These are phyloP conservation scores for Leccinum pallidistipes DNA, from an alignment of 1,284 basidiomycete genomes.

Conservation along the genomic window DNA sequence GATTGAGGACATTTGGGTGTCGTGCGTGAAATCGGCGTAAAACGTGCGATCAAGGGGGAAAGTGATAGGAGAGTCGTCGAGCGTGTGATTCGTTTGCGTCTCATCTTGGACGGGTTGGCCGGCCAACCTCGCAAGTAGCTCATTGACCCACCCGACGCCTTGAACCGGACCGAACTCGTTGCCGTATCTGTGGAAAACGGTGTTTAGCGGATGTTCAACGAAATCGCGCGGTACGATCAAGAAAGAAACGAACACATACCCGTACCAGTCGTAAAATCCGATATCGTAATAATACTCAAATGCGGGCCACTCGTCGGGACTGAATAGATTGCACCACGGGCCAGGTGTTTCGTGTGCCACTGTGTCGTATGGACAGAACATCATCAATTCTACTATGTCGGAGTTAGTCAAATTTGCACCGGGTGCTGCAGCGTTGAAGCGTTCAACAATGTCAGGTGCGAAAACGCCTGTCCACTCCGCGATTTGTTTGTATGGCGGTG, in stretches of 20 bases:
- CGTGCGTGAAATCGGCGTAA: constrained; percentile 64
- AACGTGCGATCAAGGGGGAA: constrained; percentile 66
- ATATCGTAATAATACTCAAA: constrained; percentile 74
- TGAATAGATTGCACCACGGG: constrained; percentile 72
- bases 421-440: constrained; percentile 63
- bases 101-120: constrained; percentile 57
- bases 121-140: constrained; percentile 77
- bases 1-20: constrained; percentile 78
- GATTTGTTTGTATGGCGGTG: constrained; percentile 43
- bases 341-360: constrained; percentile 54
- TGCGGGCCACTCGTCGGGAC: constrained; percentile 51
- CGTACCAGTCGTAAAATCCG: constrained; percentile 72
- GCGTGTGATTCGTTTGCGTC: constrained; percentile 80
- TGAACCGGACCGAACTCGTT: constrained; percentile 65
- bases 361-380: constrained; percentile 78
- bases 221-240: neutral
- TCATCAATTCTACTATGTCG: constrained; percentile 65
- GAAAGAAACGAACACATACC: constrained; percentile 41
- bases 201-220: neutral
- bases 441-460: constrained; percentile 53
- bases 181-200: constrained; percentile 51
- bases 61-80: constrained; percentile 60
- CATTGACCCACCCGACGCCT: constrained; percentile 83
- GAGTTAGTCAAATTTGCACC: constrained; percentile 56
- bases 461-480: constrained; percentile 54